A percentile compares a stretch with the other conserved stretches of the same genome.
phyloP scores from a whole-genome alignment of 306 rosid genomes.

The Prunus mongolica region DNA sequence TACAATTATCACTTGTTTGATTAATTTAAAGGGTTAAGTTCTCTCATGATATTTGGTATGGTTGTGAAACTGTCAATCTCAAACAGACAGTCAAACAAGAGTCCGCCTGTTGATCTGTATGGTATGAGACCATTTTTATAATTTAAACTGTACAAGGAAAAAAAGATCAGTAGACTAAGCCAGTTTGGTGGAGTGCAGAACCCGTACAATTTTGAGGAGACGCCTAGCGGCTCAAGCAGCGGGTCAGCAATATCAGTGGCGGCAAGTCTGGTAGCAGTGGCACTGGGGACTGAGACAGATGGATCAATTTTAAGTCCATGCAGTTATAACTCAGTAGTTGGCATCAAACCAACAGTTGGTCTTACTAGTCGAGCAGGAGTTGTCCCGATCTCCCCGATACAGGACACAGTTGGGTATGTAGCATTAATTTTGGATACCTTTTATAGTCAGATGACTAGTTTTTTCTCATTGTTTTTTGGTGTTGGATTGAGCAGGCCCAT shows the following conservation, averaged over 20 bases:
- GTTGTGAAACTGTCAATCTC: not conserved
- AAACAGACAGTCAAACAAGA: not conserved
- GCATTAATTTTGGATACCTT: not conserved
- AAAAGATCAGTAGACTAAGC: not conserved
- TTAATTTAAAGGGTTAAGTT: not conserved
- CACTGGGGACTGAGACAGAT: conserved; percentile 64
- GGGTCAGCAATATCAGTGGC: conserved; percentile 67
- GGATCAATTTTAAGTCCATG: conserved; percentile 63
- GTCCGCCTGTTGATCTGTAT: not conserved
- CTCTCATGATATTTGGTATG: not conserved
- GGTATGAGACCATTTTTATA: not conserved
- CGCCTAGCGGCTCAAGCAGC: conserved; percentile 64
- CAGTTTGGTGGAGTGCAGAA: conserved; percentile 32
- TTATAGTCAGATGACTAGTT: not conserved
- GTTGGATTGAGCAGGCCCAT: conserved; percentile 45
- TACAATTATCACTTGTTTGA: not conserved
- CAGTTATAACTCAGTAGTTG: conserved; percentile 62
- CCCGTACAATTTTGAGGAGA: conserved; percentile 41
- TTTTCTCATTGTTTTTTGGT: not conserved
- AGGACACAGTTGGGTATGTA: conserved; percentile 58
- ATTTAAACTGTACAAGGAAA: not conserved
- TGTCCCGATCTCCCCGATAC: conserved; percentile 49
- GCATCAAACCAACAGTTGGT: conserved; percentile 66
- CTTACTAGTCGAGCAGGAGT: conserved; percentile 72
- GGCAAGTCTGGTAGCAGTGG: conserved; percentile 53